Evolutionary conservation across 805 yeast genomes (phyloP), one percentile per base, ranked within the genome.

Genomic region (Candida krabiensis): DNA sequence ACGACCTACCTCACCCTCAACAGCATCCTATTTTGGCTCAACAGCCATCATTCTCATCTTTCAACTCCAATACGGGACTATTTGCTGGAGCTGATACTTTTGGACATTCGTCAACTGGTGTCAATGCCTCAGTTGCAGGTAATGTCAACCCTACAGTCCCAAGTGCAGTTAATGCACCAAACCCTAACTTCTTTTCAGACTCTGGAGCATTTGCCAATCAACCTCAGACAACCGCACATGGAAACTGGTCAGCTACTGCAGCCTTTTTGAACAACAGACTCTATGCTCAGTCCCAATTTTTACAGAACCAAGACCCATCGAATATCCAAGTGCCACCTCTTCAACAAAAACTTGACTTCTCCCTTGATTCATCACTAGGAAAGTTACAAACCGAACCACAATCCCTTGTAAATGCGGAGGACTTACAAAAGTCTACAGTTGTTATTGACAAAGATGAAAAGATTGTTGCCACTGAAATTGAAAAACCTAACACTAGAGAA

Each of bases 261-360:
- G 30, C 33, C 33, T 35, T 43, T 25, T 38, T 48, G 21, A 24
- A 30, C 13, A 38, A 39, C 15, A 21, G 38, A 9, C 14, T 44
- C 12, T 49, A 47, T 19, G 30, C 35, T 2, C 52, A 53, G 33
- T 49, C 64, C 32, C 64, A 61, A 42, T 57, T 63, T 28, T 59
- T 61, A 27, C 60, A 46, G 27, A 31, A 34, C 17, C n/a, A n/a
- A n/a, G 30, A 33, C 11, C 41, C 41, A 21, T 14, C 43, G 21
- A 33, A 21, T 11, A 25, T 28, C 7, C 16, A 23, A 9, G 30
- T 47, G 28, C 45, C 41, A 13, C 29, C 39, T 2, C 29, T 39
- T 28, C 40, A 28, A 25, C 31, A 38, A 11, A 38, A 40, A 12
- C 27, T 44, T 15, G 29, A 27, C n/a, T 33, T 41, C 11, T 33